phyloP scores from a whole-genome alignment of 768 basidiomycete species.

The Russula sp. region DNA sequence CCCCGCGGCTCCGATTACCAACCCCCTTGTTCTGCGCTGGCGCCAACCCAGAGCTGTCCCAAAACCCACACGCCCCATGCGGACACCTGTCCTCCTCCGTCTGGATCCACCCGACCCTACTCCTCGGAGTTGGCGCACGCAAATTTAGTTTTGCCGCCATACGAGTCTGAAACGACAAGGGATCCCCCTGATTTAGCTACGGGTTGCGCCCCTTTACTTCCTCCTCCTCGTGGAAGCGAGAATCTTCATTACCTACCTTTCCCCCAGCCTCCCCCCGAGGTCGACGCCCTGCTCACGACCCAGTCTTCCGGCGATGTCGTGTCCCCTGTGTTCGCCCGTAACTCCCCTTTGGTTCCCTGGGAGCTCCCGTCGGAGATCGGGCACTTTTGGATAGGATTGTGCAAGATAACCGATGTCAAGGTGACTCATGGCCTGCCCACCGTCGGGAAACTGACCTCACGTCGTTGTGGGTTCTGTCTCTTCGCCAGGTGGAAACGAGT shows the following conservation, averaged over 20 bases:
- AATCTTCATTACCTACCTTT: background rate
- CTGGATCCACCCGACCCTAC: background rate
- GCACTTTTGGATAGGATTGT: constrained; percentile 19
- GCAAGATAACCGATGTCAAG: constrained; percentile 13
- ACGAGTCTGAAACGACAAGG: background rate
- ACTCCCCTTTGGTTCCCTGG: constrained; percentile 20
- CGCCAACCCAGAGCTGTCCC: background rate
- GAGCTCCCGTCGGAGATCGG: constrained; percentile 17
- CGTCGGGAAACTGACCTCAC: background rate
- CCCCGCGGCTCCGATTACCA: background rate
- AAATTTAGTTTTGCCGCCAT: background rate
- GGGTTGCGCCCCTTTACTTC: background rate
- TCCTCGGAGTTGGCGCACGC: background rate
- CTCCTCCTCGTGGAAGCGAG: background rate
- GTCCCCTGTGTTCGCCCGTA: constrained; percentile 12
- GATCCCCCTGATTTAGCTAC: background rate
- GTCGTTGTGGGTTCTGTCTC: constrained; percentile 2
- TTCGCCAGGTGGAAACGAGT: constrained; percentile 9
- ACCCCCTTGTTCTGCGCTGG: background rate
- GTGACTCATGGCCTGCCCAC: constrained; percentile 5
- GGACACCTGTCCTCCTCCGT: background rate
- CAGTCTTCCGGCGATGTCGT: background rate
- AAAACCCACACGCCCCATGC: background rate
- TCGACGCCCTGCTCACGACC: background rate
- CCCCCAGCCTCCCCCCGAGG: constrained; percentile 15